These are phyloP conservation scores for Parafenestella ontariensis DNA, from an alignment of 2,329 filamentous ascomycete genomes.

Conservation along the genomic window DNA sequence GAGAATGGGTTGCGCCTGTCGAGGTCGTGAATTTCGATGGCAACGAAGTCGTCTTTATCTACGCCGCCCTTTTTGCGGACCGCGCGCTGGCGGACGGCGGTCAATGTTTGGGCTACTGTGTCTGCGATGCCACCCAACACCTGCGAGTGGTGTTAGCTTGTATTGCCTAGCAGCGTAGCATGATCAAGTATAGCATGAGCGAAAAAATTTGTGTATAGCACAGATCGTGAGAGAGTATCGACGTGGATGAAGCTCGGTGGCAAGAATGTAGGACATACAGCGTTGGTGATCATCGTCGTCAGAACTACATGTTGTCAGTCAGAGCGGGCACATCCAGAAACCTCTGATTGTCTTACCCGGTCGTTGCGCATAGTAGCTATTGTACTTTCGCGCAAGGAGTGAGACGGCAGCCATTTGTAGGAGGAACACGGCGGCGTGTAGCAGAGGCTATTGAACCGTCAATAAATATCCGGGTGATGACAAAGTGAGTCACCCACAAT, in stretches of 20 bases:
- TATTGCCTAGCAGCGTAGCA: not conserved
- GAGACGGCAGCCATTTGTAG: constrained; percentile 88
- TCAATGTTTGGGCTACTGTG: constrained; percentile 92
- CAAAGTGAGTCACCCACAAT: constrained; percentile 62
- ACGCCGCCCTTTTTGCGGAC: constrained; percentile 70
- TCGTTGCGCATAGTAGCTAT: constrained; percentile 89
- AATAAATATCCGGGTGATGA: constrained; percentile 4
- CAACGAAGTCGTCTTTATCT: constrained; percentile 73
- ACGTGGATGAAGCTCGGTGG: constrained; percentile 6
- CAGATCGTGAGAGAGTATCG: not conserved
- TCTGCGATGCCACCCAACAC: constrained; percentile 93
- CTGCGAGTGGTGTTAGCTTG: constrained; percentile 17
- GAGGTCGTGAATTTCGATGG: constrained; percentile 88
- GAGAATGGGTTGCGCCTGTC: constrained; percentile 78
- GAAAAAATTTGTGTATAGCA: not conserved
- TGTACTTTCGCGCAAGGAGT: constrained; percentile 85
- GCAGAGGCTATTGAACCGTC: constrained; percentile 70
- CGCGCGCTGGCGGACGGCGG: constrained; percentile 75
- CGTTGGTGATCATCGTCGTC: constrained; percentile 99
- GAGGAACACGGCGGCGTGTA: constrained; percentile 84
- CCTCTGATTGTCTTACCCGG: constrained; percentile 65
- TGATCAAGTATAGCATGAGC: not conserved
- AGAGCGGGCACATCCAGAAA: not conserved
- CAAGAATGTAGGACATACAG: constrained; percentile 61
- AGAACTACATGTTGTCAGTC: constrained; percentile 66